Base-by-base conservation (phyloP, 2,329 filamentous ascomycete species). In the Aspergillus novoparasiticus region DNA sequence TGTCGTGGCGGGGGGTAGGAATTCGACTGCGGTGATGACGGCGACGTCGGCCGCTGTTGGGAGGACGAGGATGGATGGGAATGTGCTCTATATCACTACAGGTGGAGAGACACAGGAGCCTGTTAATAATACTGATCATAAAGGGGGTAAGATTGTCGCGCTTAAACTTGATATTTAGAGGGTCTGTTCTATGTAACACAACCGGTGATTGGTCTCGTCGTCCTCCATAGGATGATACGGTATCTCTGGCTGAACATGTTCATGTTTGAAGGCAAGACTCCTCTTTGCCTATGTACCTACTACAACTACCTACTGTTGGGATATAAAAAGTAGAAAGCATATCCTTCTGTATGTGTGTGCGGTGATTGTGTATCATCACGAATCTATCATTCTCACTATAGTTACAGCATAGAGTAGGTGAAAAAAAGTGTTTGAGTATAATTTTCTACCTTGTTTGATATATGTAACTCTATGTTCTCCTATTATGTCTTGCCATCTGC, bases 401-500 rank as follows among this genome's bases (percentile, higher is more conserved):
- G 6, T 6, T 28, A 28, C 26, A 28, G 26, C 26, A 28, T 8
- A 28, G 26, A 8, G 6, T 28, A 28, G 26, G 26, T 28, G 26
- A 1, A 1, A 28, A 8, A 28, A 8, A 28, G 0, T 2, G 26
- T 28, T 4, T 28, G 3, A 28, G 26, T 28, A 28, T 28, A 28
- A 28, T 28, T 6, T 28, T 28, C 26, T 28, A 28, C 6, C 26
- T 28, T 28, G 26, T 28, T 28, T 28, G 1, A 28, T 28, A 1
- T 28, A 28, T 28, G 3, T 4, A 26, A 26, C 1, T 28, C 26
- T 28, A 28, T 28, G 6, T 28, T 6, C 26, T 28, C 6, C 6
- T 28, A 1, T 28, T 28, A 28, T 1, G 6, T 28, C 6, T 28
- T 28, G 1, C 1, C 6, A 1, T 28, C 1, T 8, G 26, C 1